Conservation (phyloP, 768 basidiomycete species). For the Cytidiella melzeri region DNA sequence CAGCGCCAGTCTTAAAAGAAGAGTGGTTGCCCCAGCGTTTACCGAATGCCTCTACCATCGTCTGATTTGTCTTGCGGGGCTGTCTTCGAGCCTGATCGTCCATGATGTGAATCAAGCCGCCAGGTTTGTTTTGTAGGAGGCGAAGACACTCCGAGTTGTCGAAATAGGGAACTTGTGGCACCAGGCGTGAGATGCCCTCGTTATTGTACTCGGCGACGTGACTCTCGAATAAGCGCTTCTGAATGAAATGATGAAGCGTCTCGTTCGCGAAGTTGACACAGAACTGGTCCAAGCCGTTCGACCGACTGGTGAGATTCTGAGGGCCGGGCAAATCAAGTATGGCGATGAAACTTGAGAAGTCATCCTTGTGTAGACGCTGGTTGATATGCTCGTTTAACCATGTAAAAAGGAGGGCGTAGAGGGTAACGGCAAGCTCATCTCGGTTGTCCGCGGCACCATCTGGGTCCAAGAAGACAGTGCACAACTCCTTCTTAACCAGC, state of each 20-base stretch:
- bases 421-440: constrained; percentile 88
- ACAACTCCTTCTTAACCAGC: constrained; percentile 92
- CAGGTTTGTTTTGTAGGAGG: constrained; percentile 78
- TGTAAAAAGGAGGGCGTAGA: constrained; percentile 91
- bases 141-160: constrained; percentile 90
- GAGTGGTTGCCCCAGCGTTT: constrained; percentile 95
- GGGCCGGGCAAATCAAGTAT: constrained; percentile 92
- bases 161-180: constrained; percentile 73
- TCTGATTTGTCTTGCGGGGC: constrained; percentile 87
- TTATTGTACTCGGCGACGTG: constrained; percentile 78
- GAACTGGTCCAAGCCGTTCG: constrained; percentile 95
- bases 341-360: constrained; percentile 88
- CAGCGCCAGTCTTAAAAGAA: constrained; percentile 76
- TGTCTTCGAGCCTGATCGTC: constrained; percentile 88
- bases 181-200: constrained; percentile 69
- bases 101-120: constrained; percentile 95
- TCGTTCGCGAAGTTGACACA: constrained; percentile 97
- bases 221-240: constrained; percentile 73
- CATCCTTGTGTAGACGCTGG: constrained; percentile 88
- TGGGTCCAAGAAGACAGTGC: constrained; percentile 91
- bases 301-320: constrained; percentile 80
- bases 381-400: constrained; percentile 98
- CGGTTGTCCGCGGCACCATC: constrained; percentile 91
- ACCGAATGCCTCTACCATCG: constrained; percentile 90
- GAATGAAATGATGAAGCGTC: constrained; percentile 77